These are phyloP conservation scores for Fusarium transvaalense DNA, from an alignment of 2,329 filamentous ascomycete genomes.

Conservation along the genomic window DNA sequence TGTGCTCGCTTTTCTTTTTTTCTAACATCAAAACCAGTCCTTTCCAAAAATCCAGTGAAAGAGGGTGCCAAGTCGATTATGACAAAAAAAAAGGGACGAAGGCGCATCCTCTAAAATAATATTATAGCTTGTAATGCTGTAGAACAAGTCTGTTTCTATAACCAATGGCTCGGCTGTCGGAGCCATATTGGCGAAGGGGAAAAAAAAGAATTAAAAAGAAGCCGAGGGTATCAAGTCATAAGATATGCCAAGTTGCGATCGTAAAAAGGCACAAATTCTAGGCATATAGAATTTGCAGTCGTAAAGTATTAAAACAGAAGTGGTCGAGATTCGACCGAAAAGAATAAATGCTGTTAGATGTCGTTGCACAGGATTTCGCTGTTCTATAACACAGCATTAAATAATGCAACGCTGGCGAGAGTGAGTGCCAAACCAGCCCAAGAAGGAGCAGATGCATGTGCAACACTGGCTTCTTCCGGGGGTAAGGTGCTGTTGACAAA, in stretches of 20 bases:
- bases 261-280: conserved; percentile 28
- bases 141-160: conserved; percentile 16
- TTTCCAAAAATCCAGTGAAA: conserved; percentile 18
- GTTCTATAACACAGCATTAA: conserved; percentile 40
- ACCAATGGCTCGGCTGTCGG: neutral
- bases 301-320: conserved; percentile 37
- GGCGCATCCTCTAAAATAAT: conserved; percentile 3
- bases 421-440: conserved; percentile 33
- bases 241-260: conserved; percentile 38
- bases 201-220: conserved; percentile 15
- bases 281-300: conserved; percentile 24
- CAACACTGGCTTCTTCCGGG: conserved; percentile 44
- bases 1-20: conserved; percentile 38
- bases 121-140: conserved; percentile 33
- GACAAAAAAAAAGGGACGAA: conserved; percentile 12
- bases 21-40: conserved; percentile 24
- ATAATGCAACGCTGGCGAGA: conserved; percentile 31
- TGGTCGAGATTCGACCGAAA: conserved; percentile 2
- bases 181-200: conserved; percentile 1
- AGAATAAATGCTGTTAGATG: neutral
- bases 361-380: neutral
- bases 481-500: conserved; percentile 71
- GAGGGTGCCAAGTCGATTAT: conserved; percentile 13
- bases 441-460: conserved; percentile 30
- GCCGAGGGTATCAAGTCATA: conserved; percentile 48